These are phyloP conservation scores for Aureobasidium sp. DNA, from an alignment of 2,329 filamentous ascomycete genomes.

Conservation along the genomic window DNA sequence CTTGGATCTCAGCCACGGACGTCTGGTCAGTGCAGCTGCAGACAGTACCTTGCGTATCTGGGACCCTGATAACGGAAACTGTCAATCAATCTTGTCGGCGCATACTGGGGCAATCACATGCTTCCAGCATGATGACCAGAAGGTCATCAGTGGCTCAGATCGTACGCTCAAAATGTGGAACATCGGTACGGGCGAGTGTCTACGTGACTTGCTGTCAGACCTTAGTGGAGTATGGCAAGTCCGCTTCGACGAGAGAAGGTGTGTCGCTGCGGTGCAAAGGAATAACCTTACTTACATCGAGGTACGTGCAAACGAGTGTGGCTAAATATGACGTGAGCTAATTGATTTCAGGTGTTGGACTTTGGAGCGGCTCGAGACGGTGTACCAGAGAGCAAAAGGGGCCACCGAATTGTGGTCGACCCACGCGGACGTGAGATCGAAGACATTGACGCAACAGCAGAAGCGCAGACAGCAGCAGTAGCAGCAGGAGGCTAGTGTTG, in stretches of 20 bases:
- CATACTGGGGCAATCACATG: constrained; percentile 97
- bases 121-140: constrained; percentile 94
- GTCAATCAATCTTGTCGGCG: constrained; percentile 81
- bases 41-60: constrained; percentile 94
- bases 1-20: constrained; percentile 79
- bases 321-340: constrained; percentile 22
- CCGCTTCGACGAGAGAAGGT: constrained; percentile 90
- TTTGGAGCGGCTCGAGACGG: constrained; percentile 93
- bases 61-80: constrained; percentile 89
- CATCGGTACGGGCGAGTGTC: constrained; percentile 81
- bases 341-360: constrained; percentile 71
- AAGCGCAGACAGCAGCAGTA: neutral
- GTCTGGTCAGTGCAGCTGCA: constrained; percentile 88
- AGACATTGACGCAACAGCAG: constrained; percentile 24
- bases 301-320: constrained; percentile 48
- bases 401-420: constrained; percentile 62
- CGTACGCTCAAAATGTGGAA: constrained; percentile 99
- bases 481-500: neutral
- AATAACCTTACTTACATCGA: constrained; percentile 92
- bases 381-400: constrained; percentile 66
- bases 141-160: constrained; percentile 94
- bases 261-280: constrained; percentile 91
- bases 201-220: constrained; percentile 87
- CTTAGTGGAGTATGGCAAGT: constrained; percentile 98
- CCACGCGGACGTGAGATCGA: constrained; percentile 27